Evolutionary conservation across 768 basidiomycete genomes (phyloP), one percentile per base, ranked within the genome.

Genomic region (Suillus sp.): DNA sequence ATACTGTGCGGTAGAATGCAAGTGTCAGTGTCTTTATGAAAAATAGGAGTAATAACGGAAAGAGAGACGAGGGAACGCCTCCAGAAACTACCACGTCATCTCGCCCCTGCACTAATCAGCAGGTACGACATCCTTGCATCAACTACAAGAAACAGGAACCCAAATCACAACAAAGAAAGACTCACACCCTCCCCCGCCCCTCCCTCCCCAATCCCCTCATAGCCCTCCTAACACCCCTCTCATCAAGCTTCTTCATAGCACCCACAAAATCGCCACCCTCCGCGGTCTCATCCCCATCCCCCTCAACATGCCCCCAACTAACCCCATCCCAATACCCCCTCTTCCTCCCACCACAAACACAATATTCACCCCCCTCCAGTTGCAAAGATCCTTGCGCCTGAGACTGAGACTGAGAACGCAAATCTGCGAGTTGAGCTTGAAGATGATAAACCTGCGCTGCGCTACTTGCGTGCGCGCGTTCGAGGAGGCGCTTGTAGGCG

Each of bases 381-480:
- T 68, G 55, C 73, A 74, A 64, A 64, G 68, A 67, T 10, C 20
- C 51, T 53, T 48, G 47, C 2, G 47, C 22, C 47, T 74, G 66
- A 22, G 69, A 66, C 38, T 77, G 75, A 27, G 73, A 76, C 56
- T 82, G 81, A 14, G 78, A 75, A 48, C 89, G 85, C 35, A 94
- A 78, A 32, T 91, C 78, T 14, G 86, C 80, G 3, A 93, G 79
- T 70, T 95, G 91, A 2, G 92, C 92, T 75, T 94, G 92, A 1
- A 95, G 78, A 0, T 93, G 92, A 69, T 95, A 92, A 2, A 94
- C 78, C 69, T 95, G 93, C 1, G 92, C 88, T 0, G 92, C 91
- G 1, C 89, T 82, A 10, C 87, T 86, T 2, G 89, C 86, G 68
- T 95, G 93, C 0, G 91, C 83, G 45, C 89, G 88, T 67, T 95